Evolutionary conservation across 2,329 filamentous ascomycete species (phyloP).

Genomic region (Fusarium fujikuroi): DNA sequence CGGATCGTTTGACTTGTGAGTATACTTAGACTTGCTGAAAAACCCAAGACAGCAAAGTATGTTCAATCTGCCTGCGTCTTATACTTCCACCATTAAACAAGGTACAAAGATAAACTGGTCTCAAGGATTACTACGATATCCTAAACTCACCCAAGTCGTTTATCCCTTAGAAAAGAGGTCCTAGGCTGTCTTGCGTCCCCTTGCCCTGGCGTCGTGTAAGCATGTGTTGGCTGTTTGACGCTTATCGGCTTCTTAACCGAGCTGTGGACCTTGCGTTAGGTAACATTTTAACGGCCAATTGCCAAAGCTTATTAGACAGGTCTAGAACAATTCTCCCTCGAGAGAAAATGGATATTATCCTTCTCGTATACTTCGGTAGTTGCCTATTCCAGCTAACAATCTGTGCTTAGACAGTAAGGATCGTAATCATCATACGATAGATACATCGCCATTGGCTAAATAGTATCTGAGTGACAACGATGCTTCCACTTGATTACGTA

Average conservation of each 20-base stretch:
- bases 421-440: not conserved
- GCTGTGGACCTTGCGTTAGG: not conserved
- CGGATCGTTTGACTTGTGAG: not conserved
- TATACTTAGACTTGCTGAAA: not conserved
- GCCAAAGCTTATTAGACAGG: not conserved
- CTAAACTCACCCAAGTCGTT: too few relatives aligned
- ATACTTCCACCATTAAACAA: not conserved
- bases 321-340: not conserved
- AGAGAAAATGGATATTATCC: not conserved
- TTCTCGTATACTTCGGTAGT: not conserved
- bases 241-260: not conserved
- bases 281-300: not conserved
- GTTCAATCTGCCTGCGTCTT: not conserved
- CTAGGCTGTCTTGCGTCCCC: accelerated
- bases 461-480: not conserved
- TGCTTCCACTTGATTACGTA: not conserved
- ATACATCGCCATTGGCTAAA: not conserved
- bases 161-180: accelerated
- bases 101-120: not conserved
- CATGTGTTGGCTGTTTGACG: not conserved
- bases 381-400: not conserved
- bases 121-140: not conserved
- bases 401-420: not conserved
- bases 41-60: not conserved
- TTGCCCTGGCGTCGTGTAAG: not conserved